These are phyloP conservation scores for Saturnispora ahearnii DNA, from an alignment of 805 yeast genomes.

Conservation along the genomic window DNA sequence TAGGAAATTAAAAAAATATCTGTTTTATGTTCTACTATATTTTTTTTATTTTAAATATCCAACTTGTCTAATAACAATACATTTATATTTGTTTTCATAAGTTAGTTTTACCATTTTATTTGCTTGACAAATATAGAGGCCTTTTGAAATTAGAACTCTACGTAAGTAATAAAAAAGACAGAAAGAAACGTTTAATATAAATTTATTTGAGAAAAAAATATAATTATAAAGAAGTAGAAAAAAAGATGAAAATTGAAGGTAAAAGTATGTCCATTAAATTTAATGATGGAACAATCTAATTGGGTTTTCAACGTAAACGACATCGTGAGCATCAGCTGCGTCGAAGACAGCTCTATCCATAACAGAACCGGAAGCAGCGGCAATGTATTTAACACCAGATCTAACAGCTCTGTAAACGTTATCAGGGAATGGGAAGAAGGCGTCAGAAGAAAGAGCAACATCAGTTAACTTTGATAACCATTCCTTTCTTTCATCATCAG, in stretches of 20 bases:
- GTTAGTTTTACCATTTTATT: too few species aligned
- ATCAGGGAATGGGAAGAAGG: constrained; percentile 99
- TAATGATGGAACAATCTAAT: constrained; percentile 97
- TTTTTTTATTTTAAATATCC: too few species aligned
- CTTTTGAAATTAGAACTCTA: too few species aligned
- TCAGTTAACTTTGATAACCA: constrained; percentile 75
- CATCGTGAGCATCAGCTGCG: constrained; percentile 86
- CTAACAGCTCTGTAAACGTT: constrained; percentile 95
- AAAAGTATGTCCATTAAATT: not conserved
- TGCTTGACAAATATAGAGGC: too few species aligned
- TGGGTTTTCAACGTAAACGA: constrained; percentile 94
- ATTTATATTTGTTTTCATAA: too few species aligned
- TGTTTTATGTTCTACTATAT: not conserved
- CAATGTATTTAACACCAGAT: constrained; percentile 92
- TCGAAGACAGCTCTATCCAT: constrained; percentile 94
- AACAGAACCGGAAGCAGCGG: constrained; percentile 97
- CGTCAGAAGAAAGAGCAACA: constrained; percentile 93
- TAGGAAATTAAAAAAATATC: not conserved
- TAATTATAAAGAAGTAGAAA: constrained; percentile 1
- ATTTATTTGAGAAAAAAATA: not conserved
- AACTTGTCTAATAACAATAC: too few species aligned
- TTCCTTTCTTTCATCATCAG: constrained; percentile 73
- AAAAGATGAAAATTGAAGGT: not conserved
- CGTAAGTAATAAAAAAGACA: not conserved
- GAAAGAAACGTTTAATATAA: not conserved